Conservation (phyloP, 164 flowering plant species). For the Nelumbo lutea region DNA sequence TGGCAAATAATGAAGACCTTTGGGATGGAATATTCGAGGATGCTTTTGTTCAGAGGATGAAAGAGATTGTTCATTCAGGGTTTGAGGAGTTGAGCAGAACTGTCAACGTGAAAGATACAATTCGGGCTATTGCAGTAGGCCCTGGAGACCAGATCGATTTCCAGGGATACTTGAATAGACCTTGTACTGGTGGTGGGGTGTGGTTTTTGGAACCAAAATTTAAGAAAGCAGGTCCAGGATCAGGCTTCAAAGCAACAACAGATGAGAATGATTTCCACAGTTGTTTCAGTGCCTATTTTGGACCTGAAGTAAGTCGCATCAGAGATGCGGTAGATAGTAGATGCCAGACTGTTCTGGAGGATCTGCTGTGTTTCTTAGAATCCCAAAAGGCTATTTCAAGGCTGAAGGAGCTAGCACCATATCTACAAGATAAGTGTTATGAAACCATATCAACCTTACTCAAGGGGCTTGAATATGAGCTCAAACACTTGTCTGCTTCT, state of each 20-base stretch:
- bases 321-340: conserved; percentile 75
- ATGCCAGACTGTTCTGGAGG: conserved; percentile 67
- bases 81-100: conserved; percentile 41
- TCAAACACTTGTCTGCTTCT: conserved; percentile 43
- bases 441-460: conserved; percentile 60
- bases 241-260: conserved; percentile 32
- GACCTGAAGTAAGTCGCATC: conserved; percentile 72
- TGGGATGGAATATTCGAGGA: conserved; percentile 96
- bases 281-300: conserved; percentile 80
- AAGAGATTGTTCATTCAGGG: conserved; percentile 49
- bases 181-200: conserved; percentile 67
- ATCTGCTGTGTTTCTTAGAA: conserved; percentile 70
- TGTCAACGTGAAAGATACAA: conserved; percentile 45
- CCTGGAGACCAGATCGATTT: conserved; percentile 36
- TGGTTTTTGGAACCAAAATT: conserved; percentile 73
- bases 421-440: conserved; percentile 76
- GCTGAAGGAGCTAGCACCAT: conserved; percentile 67
- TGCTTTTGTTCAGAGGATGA: conserved; percentile 82
- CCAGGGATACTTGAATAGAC: conserved; percentile 43
- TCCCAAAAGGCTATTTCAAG: conserved; percentile 74
- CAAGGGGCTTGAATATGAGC: conserved; percentile 53
- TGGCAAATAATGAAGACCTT: conserved; percentile 64
- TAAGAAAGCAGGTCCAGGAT: conserved; percentile 35
- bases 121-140: conserved; percentile 30
- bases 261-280: conserved; percentile 57